Evolutionary conservation across 2,329 filamentous ascomycete genomes (phyloP), one percentile per base, ranked within the genome.

Genomic region (Fusarium compactum): DNA sequence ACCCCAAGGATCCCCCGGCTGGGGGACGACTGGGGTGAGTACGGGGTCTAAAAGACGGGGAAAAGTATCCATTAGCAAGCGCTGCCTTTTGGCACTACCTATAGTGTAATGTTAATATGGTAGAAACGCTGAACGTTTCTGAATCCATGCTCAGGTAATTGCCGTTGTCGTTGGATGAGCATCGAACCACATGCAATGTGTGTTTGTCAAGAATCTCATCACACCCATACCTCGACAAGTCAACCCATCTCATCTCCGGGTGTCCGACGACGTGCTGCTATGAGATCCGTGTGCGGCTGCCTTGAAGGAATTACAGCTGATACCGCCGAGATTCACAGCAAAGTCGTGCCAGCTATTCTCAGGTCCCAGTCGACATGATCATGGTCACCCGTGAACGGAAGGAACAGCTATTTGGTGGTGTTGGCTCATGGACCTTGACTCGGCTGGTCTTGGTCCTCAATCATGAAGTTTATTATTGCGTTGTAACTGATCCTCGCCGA

Each of bases 381-480:
- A 54, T 34, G 66, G 46, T 71, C 67, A 72, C 67, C 22, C 30
- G 27, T 27, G 53, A 57, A 55, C 44, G 46, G 52, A 65, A 25
- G 48, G 46, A 48, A 58, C 46, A 30, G 43, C 50, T 48, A 38
- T 57, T 59, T 73, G 53, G 53, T 69, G 59, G 66, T 73, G 71
- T 63, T 74, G 72, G 72, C 64, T 74, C 66, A 57, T 71, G 64
- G 58, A 72, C 62, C 64, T 67, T 27, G 73, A 75, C 73, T 71
- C 72, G 66, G 51, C 34, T 75, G 73, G 73, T 67, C 73, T 70
- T 44, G 56, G 62, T 62, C 72, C 69, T 62, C 66, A 71, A 65
- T 75, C 69, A 72, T 74, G 62, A 51, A 72, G 59, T 74, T 69
- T 75, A 75, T 69, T 75, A 75, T 75, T 75, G 69, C 47, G 62